Evolutionary conservation across 805 yeast species (phyloP), one percentile per base, ranked within the genome.

Genomic region (Lachancea cidri): DNA sequence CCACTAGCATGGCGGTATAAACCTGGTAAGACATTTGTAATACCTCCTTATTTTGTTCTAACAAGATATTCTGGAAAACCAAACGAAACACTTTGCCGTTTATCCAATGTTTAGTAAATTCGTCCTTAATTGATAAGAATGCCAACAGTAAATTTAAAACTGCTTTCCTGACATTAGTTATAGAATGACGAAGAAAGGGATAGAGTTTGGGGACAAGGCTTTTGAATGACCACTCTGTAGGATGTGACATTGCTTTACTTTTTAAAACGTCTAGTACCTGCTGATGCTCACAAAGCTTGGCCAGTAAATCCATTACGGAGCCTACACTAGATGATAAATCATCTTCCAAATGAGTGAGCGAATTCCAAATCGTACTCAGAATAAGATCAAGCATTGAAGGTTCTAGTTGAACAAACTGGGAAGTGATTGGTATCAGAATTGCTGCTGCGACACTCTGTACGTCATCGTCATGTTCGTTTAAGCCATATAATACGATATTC

Each of bases 381-480:
- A 79, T 66, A 15, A 62, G 50, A 35, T 70, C 70, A 27, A 80
- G 70, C 1, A 71, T 65, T 4, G 59, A 55, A 15, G 73, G 67
- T 39, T 81, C 76, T 33, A 83, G 66, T 29, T 73, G 68, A n/a
- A 89, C 89, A 60, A 91, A 86, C 48, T 86, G 86, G n/a, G 74
- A 70, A 1, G 96, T 88, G 35, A 93, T 86, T 3, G 98, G 98
- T 0, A 91, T 72, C 39, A 93, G 67, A 1, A 96, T 87, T 2
- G 95, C 84, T 0, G 98, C 98, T 17, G 96, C 88, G 35, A 91
- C 96, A 6, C 96, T 88, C 61, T 94, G 97, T 18, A 93, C 98
- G 60, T 93, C 99, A 61, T 89, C 98, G 53, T 88, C 95, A 41
- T 79, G 73, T 46, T 73, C 76, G 47, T 79, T 81, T 36, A 93